Base-by-base conservation (phyloP, 176 grass and related monocot genomes). In the Carex cristatella region DNA sequence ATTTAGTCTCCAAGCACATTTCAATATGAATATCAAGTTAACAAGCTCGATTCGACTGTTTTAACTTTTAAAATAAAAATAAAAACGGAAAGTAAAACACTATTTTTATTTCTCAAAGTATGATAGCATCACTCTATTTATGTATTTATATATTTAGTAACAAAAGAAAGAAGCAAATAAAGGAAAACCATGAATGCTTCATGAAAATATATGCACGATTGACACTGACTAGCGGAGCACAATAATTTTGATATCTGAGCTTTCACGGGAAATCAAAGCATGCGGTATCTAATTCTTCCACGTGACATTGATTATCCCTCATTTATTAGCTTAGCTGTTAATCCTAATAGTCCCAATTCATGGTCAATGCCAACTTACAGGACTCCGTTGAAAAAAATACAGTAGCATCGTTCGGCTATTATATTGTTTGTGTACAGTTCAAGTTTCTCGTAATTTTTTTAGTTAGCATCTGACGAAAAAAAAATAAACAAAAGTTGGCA, bases 251-350 rank as follows among this genome's bases (percentile, higher is more conserved):
- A 76, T 76, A 15, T 76, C 19, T 51, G 16, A 55, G 5, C 48
- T 76, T 56, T 55, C 23, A 31, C 48, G 2, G 11, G 48, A 13
- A 53, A 54, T 33, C 18, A 15, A 56, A 57, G 27, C 51, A 78
- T 78, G 51, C 51, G 27, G 51, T 31, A 57, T 78, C 73, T 28
- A 13, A 57, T 57, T 78, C 73, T 78, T 33, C 49, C 73, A 78
- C 73, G 73, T 78, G 73, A 78, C 23, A 54, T 57, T 78, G 73
- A 78, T 78, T 78, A 78, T 78, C 23, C 12, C 19, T 28, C 51
- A 55, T 78, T 78, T 57, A 78, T 78, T 78, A 57, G 73, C 73
- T 15, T 78, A 78, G 73, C 73, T 78, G 73, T 78, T 78, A 78
- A 78, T 57, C 51, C 49, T 78, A 9, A 10, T 56, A 78, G 16